These are phyloP conservation scores for Iberis pinnata DNA, from an alignment of 345 rosid genomes.

Conservation along the genomic window DNA sequence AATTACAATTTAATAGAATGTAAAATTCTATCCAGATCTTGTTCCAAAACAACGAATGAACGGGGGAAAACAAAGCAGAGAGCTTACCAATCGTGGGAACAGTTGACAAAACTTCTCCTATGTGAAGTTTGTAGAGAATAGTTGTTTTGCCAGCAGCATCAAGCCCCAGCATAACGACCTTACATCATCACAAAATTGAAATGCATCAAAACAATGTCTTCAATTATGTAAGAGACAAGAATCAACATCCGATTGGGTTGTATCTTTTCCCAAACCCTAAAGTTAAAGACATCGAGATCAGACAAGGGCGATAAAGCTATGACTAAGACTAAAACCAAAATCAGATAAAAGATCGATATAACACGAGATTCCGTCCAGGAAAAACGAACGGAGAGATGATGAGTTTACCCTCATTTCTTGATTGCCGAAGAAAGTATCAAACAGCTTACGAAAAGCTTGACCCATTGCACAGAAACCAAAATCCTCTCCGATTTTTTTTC, in stretches of 20 bases:
- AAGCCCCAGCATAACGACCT: constrained; percentile 98
- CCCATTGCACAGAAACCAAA: constrained; percentile 41
- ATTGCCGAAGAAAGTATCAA: constrained; percentile 84
- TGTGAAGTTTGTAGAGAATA: constrained; percentile 91
- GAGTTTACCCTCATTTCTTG: constrained; percentile 74
- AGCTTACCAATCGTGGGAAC: constrained; percentile 91
- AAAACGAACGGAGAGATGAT: constrained; percentile 10
- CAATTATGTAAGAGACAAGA: no score
- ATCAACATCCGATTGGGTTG: no score
- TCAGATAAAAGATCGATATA: no score
- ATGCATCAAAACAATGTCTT: background rate
- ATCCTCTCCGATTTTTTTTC: no score
- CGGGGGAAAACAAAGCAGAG: background rate
- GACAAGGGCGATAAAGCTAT: constrained; percentile 1
- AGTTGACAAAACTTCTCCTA: constrained; percentile 96
- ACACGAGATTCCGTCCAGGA: no score
- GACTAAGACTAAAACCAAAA: no score
- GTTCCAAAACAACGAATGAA: no score
- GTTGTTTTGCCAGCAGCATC: constrained; percentile 99
- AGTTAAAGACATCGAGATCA: background rate
- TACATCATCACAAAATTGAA: constrained; percentile 20
- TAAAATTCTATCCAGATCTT: background rate
- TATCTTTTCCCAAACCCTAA: background rate
- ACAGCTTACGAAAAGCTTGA: constrained; percentile 85
- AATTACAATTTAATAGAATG: no score